Evolutionary conservation across 2,329 filamentous ascomycete species (phyloP).

Genomic region (Cladophialophora exuberans): DNA sequence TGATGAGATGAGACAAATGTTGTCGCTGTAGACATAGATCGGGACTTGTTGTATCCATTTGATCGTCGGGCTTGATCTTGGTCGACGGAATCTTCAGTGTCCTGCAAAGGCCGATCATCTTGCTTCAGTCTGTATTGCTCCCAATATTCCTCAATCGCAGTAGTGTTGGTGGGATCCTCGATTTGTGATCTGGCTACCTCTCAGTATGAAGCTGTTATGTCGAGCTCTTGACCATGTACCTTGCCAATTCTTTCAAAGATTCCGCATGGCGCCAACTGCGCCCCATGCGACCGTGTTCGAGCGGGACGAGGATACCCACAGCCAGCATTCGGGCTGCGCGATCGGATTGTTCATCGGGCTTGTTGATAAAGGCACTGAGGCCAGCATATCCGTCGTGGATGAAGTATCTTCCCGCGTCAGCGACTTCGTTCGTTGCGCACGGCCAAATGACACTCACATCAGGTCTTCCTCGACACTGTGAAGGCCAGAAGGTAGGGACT

Average conservation of each 20-base stretch:
- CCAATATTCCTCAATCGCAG: constrained; percentile 80
- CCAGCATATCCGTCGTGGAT: constrained; percentile 83
- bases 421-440: background rate
- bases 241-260: constrained; percentile 72
- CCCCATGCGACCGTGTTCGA: constrained; percentile 83
- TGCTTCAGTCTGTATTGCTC: constrained; percentile 55
- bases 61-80: constrained; percentile 27
- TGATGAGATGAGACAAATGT: constrained; percentile 51
- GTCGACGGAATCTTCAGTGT: constrained; percentile 37
- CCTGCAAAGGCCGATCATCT: constrained; percentile 46
- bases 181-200: constrained; percentile 56
- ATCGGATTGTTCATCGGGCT: constrained; percentile 73
- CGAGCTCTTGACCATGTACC: constrained; percentile 47
- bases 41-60: constrained; percentile 38
- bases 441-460: constrained; percentile 52
- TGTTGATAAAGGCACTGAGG: constrained; percentile 88
- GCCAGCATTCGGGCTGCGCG: constrained; percentile 92
- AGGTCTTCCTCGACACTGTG: constrained; percentile 88
- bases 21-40: constrained; percentile 48
- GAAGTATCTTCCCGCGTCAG: constrained; percentile 71
- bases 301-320: constrained; percentile 82
- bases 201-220: constrained; percentile 23
- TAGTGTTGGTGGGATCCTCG: constrained; percentile 64
- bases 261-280: constrained; percentile 87
- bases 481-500: constrained; percentile 88